phyloP scores from a whole-genome alignment of 768 basidiomycete genomes.

The Pisolithus sp. region DNA sequence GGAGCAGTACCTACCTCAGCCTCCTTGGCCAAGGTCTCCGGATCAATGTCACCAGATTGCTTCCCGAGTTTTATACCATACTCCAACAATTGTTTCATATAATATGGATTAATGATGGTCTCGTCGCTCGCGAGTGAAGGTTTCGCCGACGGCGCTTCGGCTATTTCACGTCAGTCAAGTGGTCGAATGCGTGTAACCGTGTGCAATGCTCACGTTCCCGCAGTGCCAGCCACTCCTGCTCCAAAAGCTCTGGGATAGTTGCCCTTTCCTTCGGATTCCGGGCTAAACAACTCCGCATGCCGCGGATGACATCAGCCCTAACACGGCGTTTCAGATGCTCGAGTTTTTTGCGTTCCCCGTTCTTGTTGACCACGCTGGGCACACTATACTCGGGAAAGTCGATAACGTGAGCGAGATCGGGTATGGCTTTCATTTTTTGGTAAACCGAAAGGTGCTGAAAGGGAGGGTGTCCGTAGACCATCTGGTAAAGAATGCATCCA shows the following conservation, averaged over 20 bases:
- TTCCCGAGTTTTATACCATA: slow-evolving; percentile 64
- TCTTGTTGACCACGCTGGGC: slow-evolving; percentile 36
- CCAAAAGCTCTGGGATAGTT: slow-evolving; percentile 81
- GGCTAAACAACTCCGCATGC: slow-evolving; percentile 76
- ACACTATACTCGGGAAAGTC: slow-evolving; percentile 68
- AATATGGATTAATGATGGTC: slow-evolving; percentile 71
- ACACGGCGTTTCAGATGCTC: slow-evolving; percentile 71
- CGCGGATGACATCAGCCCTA: slow-evolving; percentile 65
- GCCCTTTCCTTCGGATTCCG: slow-evolving; percentile 78
- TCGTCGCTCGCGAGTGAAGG: slow-evolving; percentile 43
- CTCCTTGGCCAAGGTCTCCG: slow-evolving; percentile 44
- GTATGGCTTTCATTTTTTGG: slow-evolving; percentile 93
- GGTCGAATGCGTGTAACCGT: not conserved
- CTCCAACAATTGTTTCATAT: slow-evolving; percentile 67
- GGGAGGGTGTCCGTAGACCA: slow-evolving; percentile 92
- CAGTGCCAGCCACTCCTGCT: slow-evolving; percentile 73
- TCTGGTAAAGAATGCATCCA: slow-evolving; percentile 96
- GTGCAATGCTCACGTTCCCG: slow-evolving; percentile 27
- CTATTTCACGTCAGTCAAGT: slow-evolving; percentile 9
- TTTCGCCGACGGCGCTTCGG: slow-evolving; percentile 25
- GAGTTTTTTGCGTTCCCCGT: slow-evolving; percentile 40
- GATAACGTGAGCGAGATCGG: slow-evolving; percentile 68
- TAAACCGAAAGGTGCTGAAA: slow-evolving; percentile 80
- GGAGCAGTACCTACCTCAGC: slow-evolving; percentile 42
- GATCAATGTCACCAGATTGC: slow-evolving; percentile 35